Evolutionary conservation across 2,329 filamentous ascomycete species (phyloP).

Genomic region (Penicillium sp.): DNA sequence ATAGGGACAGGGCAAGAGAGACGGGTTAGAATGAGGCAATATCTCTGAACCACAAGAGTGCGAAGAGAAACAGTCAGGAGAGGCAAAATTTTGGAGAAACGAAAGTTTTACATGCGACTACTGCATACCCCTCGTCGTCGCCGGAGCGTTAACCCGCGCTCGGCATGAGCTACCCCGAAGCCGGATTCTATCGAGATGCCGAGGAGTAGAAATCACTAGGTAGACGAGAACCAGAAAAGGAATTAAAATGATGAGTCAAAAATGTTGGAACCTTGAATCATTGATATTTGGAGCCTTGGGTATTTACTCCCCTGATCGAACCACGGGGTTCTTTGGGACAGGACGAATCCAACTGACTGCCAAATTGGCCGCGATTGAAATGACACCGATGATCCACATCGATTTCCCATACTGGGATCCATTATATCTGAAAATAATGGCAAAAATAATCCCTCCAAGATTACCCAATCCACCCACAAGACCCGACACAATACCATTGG

Average conservation of each 20-base stretch:
- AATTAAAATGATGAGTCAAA: neutral
- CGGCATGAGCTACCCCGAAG: constrained; percentile 27
- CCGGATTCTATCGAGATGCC: constrained; percentile 6
- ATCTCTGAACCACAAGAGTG: neutral
- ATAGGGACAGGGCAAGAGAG: neutral
- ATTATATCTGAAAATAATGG: constrained; percentile 74
- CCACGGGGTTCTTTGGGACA: constrained; percentile 51
- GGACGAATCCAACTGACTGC: constrained; percentile 60
- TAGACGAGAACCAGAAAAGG: neutral
- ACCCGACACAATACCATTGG: constrained; percentile 76
- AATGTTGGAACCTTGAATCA: neutral
- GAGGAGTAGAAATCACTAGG: neutral
- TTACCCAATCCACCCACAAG: constrained; percentile 77
- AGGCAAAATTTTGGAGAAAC: neutral
- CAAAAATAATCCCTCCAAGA: constrained; percentile 77
- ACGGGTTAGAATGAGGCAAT: neutral
- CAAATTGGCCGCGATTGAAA: constrained; percentile 67
- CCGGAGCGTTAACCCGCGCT: constrained; percentile 18
- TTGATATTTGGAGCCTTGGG: neutral
- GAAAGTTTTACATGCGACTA: neutral
- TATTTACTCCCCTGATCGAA: constrained; percentile 4
- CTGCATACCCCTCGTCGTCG: constrained; percentile 16
- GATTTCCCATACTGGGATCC: constrained; percentile 63
- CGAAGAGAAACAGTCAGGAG: neutral
- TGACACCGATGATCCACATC: constrained; percentile 77